These are phyloP conservation scores for Amesomyces nigricolor DNA, from an alignment of 2,329 filamentous ascomycete genomes.

Conservation along the genomic window DNA sequence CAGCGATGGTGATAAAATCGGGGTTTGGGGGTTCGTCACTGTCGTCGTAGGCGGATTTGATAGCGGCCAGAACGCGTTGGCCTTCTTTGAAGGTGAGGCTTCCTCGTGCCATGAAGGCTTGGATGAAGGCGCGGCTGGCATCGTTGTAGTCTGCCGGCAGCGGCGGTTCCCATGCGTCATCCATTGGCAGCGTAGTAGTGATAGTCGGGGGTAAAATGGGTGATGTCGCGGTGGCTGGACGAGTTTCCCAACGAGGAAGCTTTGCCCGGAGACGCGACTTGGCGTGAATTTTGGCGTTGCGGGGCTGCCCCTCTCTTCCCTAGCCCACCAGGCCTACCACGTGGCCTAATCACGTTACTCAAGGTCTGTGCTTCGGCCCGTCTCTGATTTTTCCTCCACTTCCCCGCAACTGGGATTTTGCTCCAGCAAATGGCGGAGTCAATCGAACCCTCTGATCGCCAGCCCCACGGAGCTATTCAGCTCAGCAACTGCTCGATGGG, in stretches of 20 bases:
- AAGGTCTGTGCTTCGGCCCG: no score
- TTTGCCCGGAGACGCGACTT: background rate
- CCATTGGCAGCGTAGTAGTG: constrained; percentile 10
- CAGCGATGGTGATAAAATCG: constrained; percentile 61
- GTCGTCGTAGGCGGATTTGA: constrained; percentile 50
- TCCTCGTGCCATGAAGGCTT: constrained; percentile 76
- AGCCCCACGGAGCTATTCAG: no score
- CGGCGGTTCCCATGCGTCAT: constrained; percentile 31
- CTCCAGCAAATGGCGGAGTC: no score
- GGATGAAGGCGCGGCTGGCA: constrained; percentile 80
- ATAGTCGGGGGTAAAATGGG: background rate
- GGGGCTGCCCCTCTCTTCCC: background rate
- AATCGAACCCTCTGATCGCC: no score
- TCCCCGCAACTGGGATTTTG: no score
- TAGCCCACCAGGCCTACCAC: background rate
- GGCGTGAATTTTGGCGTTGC: constrained; percentile 15
- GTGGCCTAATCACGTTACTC: no score
- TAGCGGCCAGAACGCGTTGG: constrained; percentile 67
- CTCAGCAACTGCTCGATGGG: no score
- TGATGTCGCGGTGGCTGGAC: no score
- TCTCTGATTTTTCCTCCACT: no score
- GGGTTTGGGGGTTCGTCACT: constrained; percentile 38
- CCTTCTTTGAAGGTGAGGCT: constrained; percentile 71
- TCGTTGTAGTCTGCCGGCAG: constrained; percentile 44
- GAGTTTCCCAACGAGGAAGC: background rate